Percentiles rank a stretch among this genome's conserved stretches.
Conservation (phyloP, 768 basidiomycete species). For the Hemileccinum impolitum region DNA sequence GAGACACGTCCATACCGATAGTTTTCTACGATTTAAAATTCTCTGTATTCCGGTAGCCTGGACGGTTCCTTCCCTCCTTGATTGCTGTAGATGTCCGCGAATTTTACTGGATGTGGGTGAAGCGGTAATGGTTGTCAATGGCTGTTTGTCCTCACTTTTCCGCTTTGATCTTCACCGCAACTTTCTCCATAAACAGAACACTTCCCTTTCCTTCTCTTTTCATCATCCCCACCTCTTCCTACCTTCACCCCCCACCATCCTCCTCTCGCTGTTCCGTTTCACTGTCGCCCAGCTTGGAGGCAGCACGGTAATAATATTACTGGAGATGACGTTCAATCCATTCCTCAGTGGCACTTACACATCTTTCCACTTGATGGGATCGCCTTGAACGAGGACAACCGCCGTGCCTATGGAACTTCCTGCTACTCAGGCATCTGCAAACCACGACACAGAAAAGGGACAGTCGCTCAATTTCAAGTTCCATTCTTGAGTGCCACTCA, state of each 20-base stretch:
- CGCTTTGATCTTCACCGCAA: conserved; percentile 12
- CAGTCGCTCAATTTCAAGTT: not conserved
- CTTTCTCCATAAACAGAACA: conserved; percentile 13
- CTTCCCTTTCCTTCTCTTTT: not conserved
- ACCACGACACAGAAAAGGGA: not conserved
- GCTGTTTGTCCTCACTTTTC: conserved; percentile 9
- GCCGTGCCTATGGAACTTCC: not conserved
- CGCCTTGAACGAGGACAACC: not conserved
- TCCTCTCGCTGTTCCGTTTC: not conserved
- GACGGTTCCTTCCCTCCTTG: not conserved
- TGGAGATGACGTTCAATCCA: not conserved
- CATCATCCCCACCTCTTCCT: not conserved
- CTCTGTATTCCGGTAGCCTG: not conserved
- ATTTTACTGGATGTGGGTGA: not conserved
- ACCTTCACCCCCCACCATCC: not conserved
- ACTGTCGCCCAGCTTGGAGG: not conserved
- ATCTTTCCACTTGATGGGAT: not conserved
- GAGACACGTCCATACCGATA: conserved; percentile 11
- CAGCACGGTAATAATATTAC: not conserved
- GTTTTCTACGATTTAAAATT: not conserved
- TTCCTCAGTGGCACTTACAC: conserved; percentile 6
- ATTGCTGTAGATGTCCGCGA: not conserved
- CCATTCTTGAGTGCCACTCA: not conserved
- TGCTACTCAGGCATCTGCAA: not conserved
- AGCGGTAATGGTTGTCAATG: not conserved